Percentiles rank a stretch among this genome's conserved stretches.
Evolutionary conservation across 148 eudicot genomes (phyloP).

Genomic region (Rhododendron vialii): DNA sequence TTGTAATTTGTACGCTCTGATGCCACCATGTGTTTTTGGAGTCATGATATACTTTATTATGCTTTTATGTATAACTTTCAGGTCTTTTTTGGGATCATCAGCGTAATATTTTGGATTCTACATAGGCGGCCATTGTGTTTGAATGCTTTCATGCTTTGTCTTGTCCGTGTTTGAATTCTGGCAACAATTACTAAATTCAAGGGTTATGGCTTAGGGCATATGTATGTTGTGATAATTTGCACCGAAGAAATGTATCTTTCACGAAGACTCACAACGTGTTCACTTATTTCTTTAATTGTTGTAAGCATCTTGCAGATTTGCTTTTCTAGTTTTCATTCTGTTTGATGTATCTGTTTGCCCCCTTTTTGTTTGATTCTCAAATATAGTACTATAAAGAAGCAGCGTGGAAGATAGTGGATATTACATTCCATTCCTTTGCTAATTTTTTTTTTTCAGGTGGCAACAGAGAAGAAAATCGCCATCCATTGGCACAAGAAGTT

Average conservation of each 20-base stretch:
- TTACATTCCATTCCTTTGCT: background rate
- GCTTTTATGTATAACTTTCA: background rate
- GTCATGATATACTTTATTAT: background rate
- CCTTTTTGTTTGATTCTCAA: background rate
- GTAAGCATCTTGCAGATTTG: background rate
- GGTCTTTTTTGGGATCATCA: background rate
- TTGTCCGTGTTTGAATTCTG: background rate
- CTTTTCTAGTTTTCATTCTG: background rate
- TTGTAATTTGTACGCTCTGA: background rate
- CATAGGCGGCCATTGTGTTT: background rate
- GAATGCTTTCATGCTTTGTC: background rate
- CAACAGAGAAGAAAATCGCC: conserved; percentile 1
- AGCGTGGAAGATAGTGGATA: background rate
- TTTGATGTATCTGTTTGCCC: background rate
- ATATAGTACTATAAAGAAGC: background rate
- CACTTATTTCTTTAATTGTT: background rate
- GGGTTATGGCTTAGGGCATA: background rate
- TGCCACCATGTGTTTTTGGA: background rate
- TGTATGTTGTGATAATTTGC: background rate
- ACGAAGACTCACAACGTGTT: background rate
- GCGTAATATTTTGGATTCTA: background rate
- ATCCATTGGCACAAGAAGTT: background rate
- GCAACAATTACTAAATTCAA: background rate
- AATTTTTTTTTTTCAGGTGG: conserved; percentile 5
- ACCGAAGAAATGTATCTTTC: background rate